Base-by-base conservation (phyloP, 176 grass and related monocot species). In the Musa schizocarpa region DNA sequence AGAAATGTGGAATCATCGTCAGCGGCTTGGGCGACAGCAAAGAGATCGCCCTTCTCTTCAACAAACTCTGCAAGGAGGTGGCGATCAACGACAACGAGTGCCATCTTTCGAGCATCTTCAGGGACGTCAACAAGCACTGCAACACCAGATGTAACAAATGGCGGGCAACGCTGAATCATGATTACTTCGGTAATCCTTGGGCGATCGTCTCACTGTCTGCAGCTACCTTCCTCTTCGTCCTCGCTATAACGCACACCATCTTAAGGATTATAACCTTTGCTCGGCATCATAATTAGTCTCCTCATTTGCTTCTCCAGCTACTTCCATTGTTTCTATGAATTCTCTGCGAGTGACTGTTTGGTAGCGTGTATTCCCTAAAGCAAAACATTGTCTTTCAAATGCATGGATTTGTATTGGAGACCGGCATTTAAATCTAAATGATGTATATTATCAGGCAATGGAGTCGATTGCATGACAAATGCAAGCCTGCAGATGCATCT, bases 181-280 rank as follows among this genome's bases (percentile, higher is more conserved):
- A 81, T 53, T 58, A 82, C 78, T 92, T 92, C 72, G 29, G 64
- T 50, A 86, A 67, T 65, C 90, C 86, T 0, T 92, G 86, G 90
- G 65, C 79, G n/a, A 11, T 86, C 14, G 23, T 92, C 49, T 92
- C 90, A 17, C 76, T 92, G 50, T 54, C 81, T 1, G 90, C 77
- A n/a, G 79, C 76, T n/a, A 50, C 80, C 48, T 65, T 83, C 53
- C 71, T 89, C 10, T 81, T 92, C 19, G 51, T n/a, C 0, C 24
- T 92, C 69, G 80, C 84, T 23, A 11, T 82, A 63, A 34, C 56
- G 52, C 86, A 92, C 79, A 84, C 90, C 25, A 13, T 87, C 13
- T 92, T 17, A 22, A 9, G 12, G 7, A 9, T 58, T 23, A 8
- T 51, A 9, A 17, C 27, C 67, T 70, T 50, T 24, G 4, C 0